Percentiles rank a stretch among this genome's conserved stretches.
Evolutionary conservation across 1,284 basidiomycete species (phyloP).

Genomic region (Somion occarium): DNA sequence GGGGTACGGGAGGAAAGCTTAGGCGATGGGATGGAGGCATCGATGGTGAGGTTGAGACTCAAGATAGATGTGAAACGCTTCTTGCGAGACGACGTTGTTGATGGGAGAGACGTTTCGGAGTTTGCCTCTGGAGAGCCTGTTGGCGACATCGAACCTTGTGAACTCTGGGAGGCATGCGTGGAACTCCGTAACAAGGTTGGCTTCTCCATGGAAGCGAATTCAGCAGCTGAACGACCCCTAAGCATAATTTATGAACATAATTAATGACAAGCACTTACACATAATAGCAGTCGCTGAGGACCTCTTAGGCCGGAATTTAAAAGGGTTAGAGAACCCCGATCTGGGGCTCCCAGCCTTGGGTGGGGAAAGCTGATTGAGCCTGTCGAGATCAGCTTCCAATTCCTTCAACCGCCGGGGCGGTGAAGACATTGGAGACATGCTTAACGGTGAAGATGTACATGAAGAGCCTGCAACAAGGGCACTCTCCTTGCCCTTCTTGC

Average conservation of each 20-base stretch:
- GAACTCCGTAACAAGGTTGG: neutral
- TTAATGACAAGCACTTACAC: slow-evolving; percentile 9
- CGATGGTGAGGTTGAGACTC: slow-evolving; percentile 4
- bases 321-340: slow-evolving; percentile 20
- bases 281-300: slow-evolving; percentile 12
- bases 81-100: neutral
- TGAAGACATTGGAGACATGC: neutral
- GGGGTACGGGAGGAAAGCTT: slow-evolving; percentile 3
- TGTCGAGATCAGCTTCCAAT: neutral
- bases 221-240: slow-evolving; percentile 4
- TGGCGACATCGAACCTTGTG: too few relatives aligned
- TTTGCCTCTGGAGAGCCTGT: neutral
- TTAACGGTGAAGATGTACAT: neutral
- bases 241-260: neutral
- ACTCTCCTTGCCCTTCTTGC: slow-evolving; percentile 1
- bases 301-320: slow-evolving; percentile 16
- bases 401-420: neutral
- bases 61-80: slow-evolving; percentile 3
- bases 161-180: neutral
- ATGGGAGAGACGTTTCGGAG: neutral
- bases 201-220: neutral
- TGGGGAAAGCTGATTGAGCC: slow-evolving; percentile 1
- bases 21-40: slow-evolving; percentile 3
- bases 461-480: neutral
- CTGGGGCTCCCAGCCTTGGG: slow-evolving; percentile 15